Conservation (phyloP, 2,329 filamentous ascomycete genomes). For the Colletotrichum sp. region DNA sequence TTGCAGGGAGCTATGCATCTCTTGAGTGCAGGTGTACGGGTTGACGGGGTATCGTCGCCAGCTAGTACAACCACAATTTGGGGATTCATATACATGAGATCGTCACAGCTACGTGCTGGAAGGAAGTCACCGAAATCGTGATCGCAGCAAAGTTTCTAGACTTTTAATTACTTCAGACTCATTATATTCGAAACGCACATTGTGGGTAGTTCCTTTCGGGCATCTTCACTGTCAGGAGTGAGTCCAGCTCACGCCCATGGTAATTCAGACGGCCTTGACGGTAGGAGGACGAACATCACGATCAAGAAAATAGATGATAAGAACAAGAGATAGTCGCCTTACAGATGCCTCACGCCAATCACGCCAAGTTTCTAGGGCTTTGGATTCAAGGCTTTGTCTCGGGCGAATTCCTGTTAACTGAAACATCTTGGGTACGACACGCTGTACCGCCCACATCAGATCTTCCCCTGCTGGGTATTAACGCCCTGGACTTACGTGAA, state of each 20-base stretch:
- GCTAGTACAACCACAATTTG: not conserved
- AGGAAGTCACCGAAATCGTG: not conserved
- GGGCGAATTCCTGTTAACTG: not conserved
- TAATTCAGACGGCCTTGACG: not conserved
- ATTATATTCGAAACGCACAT: not conserved
- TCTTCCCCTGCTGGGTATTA: not conserved
- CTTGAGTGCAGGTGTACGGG: no score
- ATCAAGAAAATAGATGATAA: no score
- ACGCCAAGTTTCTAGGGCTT: no score
- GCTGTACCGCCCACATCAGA: no score
- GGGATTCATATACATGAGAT: not conserved
- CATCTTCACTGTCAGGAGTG: not conserved
- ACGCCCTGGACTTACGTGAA: not conserved
- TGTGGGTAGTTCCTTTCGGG: not conserved
- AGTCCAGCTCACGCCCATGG: not conserved
- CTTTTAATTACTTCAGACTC: fast-evolving
- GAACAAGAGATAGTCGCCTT: no score
- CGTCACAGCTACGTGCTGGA: not conserved
- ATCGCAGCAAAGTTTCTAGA: not conserved
- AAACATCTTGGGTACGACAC: not conserved
- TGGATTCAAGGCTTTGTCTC: not conserved
- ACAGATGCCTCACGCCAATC: no score
- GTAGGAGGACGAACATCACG: not conserved
- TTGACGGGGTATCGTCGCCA: not conserved
- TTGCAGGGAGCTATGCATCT: not conserved